Evolutionary conservation across 1,284 basidiomycete species (phyloP), one percentile per base, ranked within the genome.

Genomic region (Kwoniella shivajii): DNA sequence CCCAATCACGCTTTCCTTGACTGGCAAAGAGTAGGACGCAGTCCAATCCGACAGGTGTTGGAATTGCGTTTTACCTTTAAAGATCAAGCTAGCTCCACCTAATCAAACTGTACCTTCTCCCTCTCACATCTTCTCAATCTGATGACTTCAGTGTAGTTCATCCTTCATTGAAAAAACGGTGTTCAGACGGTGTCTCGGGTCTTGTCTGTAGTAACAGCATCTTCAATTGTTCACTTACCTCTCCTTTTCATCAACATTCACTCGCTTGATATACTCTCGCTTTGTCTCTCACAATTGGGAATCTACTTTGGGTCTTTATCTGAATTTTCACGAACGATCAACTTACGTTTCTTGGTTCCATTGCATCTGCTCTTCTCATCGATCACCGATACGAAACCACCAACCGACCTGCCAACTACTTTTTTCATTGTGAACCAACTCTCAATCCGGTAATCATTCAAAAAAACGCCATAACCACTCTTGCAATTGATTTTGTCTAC

Each of bases 101-200:
- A 31, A 38, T 45, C 42, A 52, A 57, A 45, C 50, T 49, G 20
- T 45, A 36, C 18, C 52, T 41, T 30, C 43, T 48, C 52, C 31
- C 27, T 33, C 41, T 39, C 33, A 43, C 38, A 30, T 49, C 31
- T 47, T 31, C 31, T 44, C 31, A 50, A 37, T 49, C 38, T 36
- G 31, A 57, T 58, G 49, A 54, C 50, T 46, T 55, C 52, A 52
- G 34, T 14, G 38, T 48, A 53, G 45, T 34, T 38, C 48, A 43
- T 46, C 33, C 16, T 30, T 45, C 43, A 45, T n/a, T 44, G 18
- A 20, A 11, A 42, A 31, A 48, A 53, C 56, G 56, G 50, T 33
- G 45, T 57, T 49, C n/a, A 39, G 50, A 57, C 50, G 49, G 56
- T 43, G 56, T 57, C 50, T 57, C 44, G 44, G 44, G 24, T 37